These are phyloP conservation scores for Ganoderma boninense DNA, from an alignment of 1,284 basidiomycete genomes.

Conservation along the genomic window DNA sequence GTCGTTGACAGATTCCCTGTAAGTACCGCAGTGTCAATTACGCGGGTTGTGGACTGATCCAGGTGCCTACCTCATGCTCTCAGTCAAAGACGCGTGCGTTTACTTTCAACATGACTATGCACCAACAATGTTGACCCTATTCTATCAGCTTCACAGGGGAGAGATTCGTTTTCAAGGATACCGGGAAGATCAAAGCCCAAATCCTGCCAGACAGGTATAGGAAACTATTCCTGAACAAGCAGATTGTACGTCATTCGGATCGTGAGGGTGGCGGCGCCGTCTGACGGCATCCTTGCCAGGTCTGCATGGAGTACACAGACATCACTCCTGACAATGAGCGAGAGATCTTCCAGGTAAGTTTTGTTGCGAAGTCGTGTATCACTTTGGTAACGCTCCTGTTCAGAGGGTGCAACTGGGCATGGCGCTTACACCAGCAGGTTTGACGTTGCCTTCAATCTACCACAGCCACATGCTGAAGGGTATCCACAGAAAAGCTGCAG, in stretches of 20 bases:
- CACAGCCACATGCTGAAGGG: background rate
- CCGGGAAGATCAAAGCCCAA: conserved; percentile 40
- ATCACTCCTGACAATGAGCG: conserved; percentile 66
- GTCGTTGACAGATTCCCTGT: conserved; percentile 31
- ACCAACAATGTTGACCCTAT: background rate
- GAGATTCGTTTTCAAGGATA: conserved; percentile 63
- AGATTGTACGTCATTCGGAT: conserved; percentile 50
- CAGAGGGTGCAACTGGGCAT: conserved; percentile 81
- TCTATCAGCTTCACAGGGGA: conserved; percentile 48
- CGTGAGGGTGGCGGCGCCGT: background rate
- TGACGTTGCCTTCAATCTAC: background rate
- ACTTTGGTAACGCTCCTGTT: background rate
- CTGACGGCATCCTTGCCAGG: conserved; percentile 23
- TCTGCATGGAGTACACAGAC: conserved; percentile 76
- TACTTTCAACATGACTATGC: background rate
- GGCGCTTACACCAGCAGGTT: conserved; percentile 75
- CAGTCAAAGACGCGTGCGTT: conserved; percentile 65
- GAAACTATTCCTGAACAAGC: conserved; percentile 67
- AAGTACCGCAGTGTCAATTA: conserved; percentile 14
- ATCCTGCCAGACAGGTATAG: conserved; percentile 60
- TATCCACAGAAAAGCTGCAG: conserved; percentile 66
- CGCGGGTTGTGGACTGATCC: background rate
- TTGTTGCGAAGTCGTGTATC: background rate
- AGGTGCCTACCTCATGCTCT: background rate
- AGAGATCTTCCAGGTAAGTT: conserved; percentile 76